Conservation (phyloP, 176 grass and related monocot genomes). For the Triticum urartu region DNA sequence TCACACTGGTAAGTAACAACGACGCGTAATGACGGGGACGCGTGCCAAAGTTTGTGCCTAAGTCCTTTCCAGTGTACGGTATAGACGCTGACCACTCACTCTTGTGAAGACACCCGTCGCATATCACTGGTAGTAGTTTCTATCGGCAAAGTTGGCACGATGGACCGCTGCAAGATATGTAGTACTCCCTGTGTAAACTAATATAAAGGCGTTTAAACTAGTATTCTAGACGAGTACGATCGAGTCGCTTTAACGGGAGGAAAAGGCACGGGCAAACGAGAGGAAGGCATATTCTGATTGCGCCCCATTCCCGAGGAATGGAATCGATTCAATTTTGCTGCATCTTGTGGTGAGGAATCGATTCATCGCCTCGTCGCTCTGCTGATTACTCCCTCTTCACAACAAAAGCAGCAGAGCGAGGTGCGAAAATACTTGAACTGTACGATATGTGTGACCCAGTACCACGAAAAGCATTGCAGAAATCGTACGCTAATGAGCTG, state of each 20-base stretch:
- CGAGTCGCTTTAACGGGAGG: too few relatives aligned
- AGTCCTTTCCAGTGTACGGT: too few relatives aligned
- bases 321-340: background rate
- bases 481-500: conserved; percentile 20
- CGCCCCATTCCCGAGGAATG: background rate
- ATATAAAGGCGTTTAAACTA: too few relatives aligned
- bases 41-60: background rate
- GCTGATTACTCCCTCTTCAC: background rate
- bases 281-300: background rate
- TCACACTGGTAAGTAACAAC: background rate
- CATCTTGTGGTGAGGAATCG: background rate
- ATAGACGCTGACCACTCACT: too few relatives aligned
- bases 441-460: background rate
- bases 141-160: background rate
- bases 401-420: background rate
- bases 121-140: too few relatives aligned
- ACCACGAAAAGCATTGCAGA: background rate
- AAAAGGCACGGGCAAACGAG: background rate
- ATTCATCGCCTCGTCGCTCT: background rate
- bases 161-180: background rate
- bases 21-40: background rate
- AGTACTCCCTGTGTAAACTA: too few relatives aligned
- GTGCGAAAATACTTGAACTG: background rate
- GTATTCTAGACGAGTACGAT: too few relatives aligned
- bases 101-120: too few relatives aligned